Base-by-base conservation (phyloP, 305 asterid species). In the Ajuga reptans region DNA sequence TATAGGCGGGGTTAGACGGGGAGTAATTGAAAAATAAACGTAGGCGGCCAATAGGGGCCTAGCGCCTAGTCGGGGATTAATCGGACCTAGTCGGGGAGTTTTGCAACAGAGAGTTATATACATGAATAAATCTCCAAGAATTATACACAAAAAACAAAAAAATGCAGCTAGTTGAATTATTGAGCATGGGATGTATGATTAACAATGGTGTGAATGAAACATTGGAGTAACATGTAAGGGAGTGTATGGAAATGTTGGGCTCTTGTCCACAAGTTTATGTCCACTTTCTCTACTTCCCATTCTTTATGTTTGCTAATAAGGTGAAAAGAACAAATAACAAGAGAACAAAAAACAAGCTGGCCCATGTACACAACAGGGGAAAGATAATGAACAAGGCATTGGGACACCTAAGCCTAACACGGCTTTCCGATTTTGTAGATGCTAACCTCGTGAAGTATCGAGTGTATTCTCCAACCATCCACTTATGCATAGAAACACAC, bases 171-270 rank as follows among this genome's bases (percentile, higher is more conserved):
- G 73, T 41, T 36, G 64, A 55, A 78, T 77, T 71, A 74, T 75
- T 75, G 73, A 74, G 76, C 60, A 71, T 72, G 80, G 71, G 21
- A 60, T 15, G 47, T 64, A 50, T 67, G 65, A 64, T 45, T 64
- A 65, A 68, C 39, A 68, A 68, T 31, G 64, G 66, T 67, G 68
- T 69, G 77, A 64, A 54, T 67, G 85, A 75, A 66, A 77, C 60
- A 79, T 42, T 82, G 84, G 85, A 74, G 85, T 81, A 78, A 78
- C 59, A 79, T 84, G 86, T 83, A 84, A 81, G 85, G 75, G 75
- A 66, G 84, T 75, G 80, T 69, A 42, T 70, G 74, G 82, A 74
- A 71, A 75, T 81, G 86, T 81, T 81, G 69, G 84, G 77, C 47
- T 64, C 75, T 81, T 84, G 89, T 84, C 89, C 78, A 73, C 66